Evolutionary conservation across 2,329 filamentous ascomycete genomes (phyloP).

Genomic region (Pseudocercospora crystallina): DNA sequence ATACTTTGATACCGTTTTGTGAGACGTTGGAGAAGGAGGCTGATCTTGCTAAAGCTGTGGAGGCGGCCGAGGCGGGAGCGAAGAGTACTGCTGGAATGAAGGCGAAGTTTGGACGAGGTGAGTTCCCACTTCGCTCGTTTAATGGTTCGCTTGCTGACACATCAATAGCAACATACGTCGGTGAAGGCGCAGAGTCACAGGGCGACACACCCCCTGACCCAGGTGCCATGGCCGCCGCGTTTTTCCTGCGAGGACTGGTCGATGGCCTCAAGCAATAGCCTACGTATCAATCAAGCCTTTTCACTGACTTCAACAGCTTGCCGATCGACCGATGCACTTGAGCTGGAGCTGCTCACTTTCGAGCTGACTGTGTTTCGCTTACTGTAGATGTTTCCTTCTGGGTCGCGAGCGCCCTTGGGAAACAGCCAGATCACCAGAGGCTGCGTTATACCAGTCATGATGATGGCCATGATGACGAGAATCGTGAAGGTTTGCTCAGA

Average conservation of each 20-base stretch:
- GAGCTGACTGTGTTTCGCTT: neutral
- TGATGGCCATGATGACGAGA: conserved; percentile 2
- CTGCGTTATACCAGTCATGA: conserved; percentile 1
- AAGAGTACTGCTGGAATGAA: conserved; percentile 38
- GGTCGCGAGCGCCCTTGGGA: neutral
- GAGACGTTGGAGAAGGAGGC: conserved; percentile 31
- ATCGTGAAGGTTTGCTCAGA: neutral
- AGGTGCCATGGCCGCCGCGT: conserved; percentile 38
- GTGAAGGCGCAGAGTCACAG: conserved; percentile 28
- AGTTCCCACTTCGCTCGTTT: no score
- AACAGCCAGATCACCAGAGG: conserved; percentile 1
- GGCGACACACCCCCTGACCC: conserved; percentile 37
- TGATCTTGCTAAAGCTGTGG: conserved; percentile 31
- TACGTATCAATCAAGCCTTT: neutral
- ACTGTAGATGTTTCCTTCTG: neutral
- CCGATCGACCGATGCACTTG: no score
- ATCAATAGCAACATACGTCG: conserved; percentile 36
- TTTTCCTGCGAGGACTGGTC: conserved; percentile 36
- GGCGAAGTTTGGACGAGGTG: conserved; percentile 37
- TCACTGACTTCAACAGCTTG: no score
- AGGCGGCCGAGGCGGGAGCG: conserved; percentile 35
- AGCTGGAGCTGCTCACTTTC: neutral
- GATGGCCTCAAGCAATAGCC: conserved; percentile 24
- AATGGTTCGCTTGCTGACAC: no score
- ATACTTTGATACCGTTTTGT: conserved; percentile 40